Evolutionary conservation across 2,329 filamentous ascomycete species (phyloP).

Genomic region (Rutstroemia sydowiana): DNA sequence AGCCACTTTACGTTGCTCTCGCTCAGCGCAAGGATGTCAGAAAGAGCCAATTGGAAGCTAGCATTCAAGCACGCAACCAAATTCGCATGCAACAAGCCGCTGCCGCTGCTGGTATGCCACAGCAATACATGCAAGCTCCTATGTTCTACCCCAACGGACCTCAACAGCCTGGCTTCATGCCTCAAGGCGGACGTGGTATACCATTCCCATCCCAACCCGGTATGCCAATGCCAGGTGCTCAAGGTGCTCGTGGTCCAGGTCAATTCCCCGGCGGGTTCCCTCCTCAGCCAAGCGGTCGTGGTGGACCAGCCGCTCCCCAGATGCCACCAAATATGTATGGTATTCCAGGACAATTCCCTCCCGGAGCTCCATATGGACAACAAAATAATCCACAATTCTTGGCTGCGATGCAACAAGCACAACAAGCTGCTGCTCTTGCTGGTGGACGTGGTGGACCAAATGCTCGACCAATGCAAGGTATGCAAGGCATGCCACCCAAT

Average conservation of each 20-base stretch:
- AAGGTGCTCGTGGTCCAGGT: constrained; percentile 74
- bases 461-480: constrained; percentile 52
- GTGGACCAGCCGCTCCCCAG: constrained; percentile 73
- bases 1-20: constrained; percentile 95
- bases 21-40: constrained; percentile 99
- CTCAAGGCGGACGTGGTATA: constrained; percentile 56
- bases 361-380: constrained; percentile 69
- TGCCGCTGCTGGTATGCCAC: constrained; percentile 80
- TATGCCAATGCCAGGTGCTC: constrained; percentile 63
- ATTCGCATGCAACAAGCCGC: constrained; percentile 97
- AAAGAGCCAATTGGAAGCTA: constrained; percentile 98
- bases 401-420: constrained; percentile 69
- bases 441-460: constrained; percentile 32
- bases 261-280: constrained; percentile 78
- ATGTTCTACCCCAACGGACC: constrained; percentile 82
- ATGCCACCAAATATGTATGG: constrained; percentile 82
- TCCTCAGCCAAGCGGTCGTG: constrained; percentile 80
- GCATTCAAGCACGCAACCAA: constrained; percentile 98
- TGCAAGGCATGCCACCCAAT: constrained; percentile 68
- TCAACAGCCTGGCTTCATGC: constrained; percentile 65
- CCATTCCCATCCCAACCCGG: constrained; percentile 55
- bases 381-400: constrained; percentile 73
- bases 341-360: constrained; percentile 72
- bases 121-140: constrained; percentile 78
- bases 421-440: constrained; percentile 49